Evolutionary conservation across 371 early-diverging fungal genomes (phyloP), one percentile per base, ranked within the genome.

Genomic region (Mortierella sp.): DNA sequence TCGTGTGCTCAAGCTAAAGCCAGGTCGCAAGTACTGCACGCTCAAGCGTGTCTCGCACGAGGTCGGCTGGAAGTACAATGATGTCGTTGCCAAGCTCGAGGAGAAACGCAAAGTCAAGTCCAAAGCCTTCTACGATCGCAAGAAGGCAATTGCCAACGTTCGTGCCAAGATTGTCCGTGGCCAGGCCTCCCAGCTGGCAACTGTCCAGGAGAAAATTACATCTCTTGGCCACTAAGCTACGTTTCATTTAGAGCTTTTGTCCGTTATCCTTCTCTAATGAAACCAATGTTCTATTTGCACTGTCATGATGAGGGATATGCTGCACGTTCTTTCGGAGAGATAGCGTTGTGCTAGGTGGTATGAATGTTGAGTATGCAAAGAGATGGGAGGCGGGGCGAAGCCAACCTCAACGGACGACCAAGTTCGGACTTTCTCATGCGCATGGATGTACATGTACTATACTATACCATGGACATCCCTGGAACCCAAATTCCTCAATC

Each of bases 51-150:
- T 99, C 80, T 89, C 97, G 61, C 82, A 86, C 79, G 97, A 98
- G 89, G 94, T 98, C 82, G 99, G 99, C 82, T 99, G 99, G 99
- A 99, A 99, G 88, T 97, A 99, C 92, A 86, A 93, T 78, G 97
- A 94, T 69, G 94, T 99, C 66, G 94, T 98, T 78, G 91, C 90
- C 82, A 91, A 92, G 82, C 90, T 98, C 66, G 98, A 98, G 87
- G 95, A 91, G 82, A 97, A 97, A 94, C 92, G 98, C 82, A 98
- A 96, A 94, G 94, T 91, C 83, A 91, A 93, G 87, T 83, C 89
- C 84, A 82, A 91, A 76, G 95, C 93, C 71, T 96, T 87, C 93
- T 94, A 95, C 87, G 92, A 95, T 84, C 91, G 91, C 87, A 95
- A 95, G 84, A 92, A 93, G 91, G 92, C 90, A 51, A 66, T 87